Evolutionary conservation across 2,329 filamentous ascomycete genomes (phyloP), one percentile per base, ranked within the genome.

Genomic region (Sclerotinia minor): DNA sequence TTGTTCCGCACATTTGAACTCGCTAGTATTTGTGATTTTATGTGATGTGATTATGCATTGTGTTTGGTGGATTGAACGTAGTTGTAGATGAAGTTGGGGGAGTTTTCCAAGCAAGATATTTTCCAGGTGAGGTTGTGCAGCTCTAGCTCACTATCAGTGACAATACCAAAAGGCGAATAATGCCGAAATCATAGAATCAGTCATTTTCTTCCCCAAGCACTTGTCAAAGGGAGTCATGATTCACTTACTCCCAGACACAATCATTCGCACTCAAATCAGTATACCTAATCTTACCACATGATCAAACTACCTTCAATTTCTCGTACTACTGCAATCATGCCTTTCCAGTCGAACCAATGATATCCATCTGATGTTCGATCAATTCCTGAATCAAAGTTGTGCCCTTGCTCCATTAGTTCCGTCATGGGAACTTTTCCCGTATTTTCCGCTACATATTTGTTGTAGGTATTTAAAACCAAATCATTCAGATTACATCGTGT

Each of bases 401-500:
- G 49, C 73, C 73, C 65, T 72, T 73, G n/a, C 59, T 75, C 73
- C 67, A 75, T 73, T 45, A 74, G 68, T 58, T 71, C 71, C n/a
- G 73, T 75, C 21, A 75, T 66, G 4, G 72, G 73, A 32, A 68
- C 49, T 32, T 72, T 74, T 3, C 68, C 69, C 2, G 61, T 69
- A 17, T 68, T 67, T n/a, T 68, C 58, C 4, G 67, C 53, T 70
- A 75, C 72, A 72, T 72, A 74, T 55, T 69, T 63, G 55, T 72
- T 71, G 69, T 72, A 75, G 38, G 70, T 71, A 64, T 73, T 71
- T 49, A 75, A 57, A 65, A 75, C 54, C 63, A 70, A 63, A 64
- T 71, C 71, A 49, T 73, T 74, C 2, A 73, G 57, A 70, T 72
- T 81, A 75, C 64, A 77, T 77, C 45, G 81, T 77, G 67, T 82